Conservation (phyloP, 2,329 filamentous ascomycete genomes). For the Myriosclerotinia scirpicola region DNA sequence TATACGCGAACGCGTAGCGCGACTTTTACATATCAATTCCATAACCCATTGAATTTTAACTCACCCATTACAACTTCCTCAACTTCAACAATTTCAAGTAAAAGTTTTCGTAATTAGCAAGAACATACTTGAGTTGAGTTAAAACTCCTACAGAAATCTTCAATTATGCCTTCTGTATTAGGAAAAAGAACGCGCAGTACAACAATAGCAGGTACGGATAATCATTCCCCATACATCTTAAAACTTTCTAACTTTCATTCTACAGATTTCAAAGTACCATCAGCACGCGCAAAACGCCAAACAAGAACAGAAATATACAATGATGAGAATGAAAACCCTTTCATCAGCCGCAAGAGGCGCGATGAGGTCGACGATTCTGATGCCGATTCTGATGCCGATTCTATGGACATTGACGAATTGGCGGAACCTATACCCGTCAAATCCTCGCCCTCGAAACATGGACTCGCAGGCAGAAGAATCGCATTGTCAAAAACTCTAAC, state of each 20-base stretch:
- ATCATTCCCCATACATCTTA: constrained; percentile 22
- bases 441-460: constrained; percentile 50
- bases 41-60: background rate
- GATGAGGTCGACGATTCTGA: constrained; percentile 39
- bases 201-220: constrained; percentile 42
- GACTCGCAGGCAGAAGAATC: constrained; percentile 44
- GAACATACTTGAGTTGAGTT: constrained; percentile 23
- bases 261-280: constrained; percentile 32
- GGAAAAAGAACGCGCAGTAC: constrained; percentile 50
- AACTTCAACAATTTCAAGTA: constrained; percentile 6
- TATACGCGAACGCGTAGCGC: constrained; percentile 19
- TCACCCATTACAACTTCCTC: constrained; percentile 18
- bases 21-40: constrained; percentile 7
- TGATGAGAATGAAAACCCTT: constrained; percentile 68
- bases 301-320: constrained; percentile 49
- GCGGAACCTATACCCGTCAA: constrained; percentile 33
- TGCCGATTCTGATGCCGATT: constrained; percentile 43
- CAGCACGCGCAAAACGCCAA: constrained; percentile 48
- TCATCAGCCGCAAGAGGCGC: constrained; percentile 43
- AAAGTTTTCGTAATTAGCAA: constrained; percentile 21
- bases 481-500: constrained; percentile 44
- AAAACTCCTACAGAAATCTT: background rate
- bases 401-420: constrained; percentile 47
- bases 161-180: constrained; percentile 44
- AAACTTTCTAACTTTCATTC: constrained; percentile 25